phyloP scores from a whole-genome alignment of 345 rosid species.

The Syzygium aromaticum region DNA sequence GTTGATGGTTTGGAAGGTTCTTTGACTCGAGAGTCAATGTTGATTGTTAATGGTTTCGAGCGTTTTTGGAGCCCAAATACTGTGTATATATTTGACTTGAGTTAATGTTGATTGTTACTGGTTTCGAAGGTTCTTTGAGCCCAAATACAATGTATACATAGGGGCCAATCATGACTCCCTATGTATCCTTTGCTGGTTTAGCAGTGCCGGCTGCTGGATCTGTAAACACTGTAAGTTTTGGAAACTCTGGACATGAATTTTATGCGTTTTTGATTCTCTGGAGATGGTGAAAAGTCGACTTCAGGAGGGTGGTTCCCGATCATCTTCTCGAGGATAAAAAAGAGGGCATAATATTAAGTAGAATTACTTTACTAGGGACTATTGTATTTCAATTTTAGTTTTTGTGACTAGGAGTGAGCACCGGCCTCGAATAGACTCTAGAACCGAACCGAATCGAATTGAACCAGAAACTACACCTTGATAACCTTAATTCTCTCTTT shows the following conservation, averaged over 20 bases:
- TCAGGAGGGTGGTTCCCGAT: not conserved
- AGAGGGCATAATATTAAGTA: constrained; percentile 3
- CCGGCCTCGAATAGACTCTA: not conserved
- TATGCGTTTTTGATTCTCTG: not conserved
- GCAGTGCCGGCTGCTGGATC: not conserved
- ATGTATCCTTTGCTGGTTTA: not conserved
- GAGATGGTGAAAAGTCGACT: not conserved
- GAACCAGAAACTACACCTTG: not conserved
- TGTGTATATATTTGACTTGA: no score
- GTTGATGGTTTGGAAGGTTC: no score
- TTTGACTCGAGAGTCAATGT: no score
- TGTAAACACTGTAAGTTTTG: not conserved
- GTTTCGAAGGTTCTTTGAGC: not conserved
- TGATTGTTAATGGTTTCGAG: no score
- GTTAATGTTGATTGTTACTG: no score
- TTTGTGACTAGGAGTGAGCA: not conserved
- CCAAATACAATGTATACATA: not conserved
- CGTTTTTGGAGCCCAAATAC: no score
- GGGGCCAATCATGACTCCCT: not conserved
- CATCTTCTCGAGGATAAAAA: not conserved
- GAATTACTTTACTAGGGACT: not conserved
- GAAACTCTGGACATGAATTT: not conserved
- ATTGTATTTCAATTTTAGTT: not conserved
- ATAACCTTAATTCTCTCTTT: not conserved
- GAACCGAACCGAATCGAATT: no score